A percentile compares a stretch with the other conserved stretches of the same genome.
These are phyloP conservation scores for Orbilia oligospora DNA, from an alignment of 2,329 filamentous ascomycete species.

Conservation along the genomic window DNA sequence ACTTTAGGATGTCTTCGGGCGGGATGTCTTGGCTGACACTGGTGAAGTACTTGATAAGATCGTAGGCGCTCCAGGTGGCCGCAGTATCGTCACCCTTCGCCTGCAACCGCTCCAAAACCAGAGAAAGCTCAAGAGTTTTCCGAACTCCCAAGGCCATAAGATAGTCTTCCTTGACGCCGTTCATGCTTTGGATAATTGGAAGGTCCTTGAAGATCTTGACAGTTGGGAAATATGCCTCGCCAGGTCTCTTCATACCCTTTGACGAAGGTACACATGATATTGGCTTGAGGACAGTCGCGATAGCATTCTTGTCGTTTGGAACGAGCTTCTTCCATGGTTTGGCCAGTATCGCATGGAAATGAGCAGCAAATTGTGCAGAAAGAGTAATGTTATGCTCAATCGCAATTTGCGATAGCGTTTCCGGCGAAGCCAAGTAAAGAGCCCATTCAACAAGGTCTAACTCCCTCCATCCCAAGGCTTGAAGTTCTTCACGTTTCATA, in stretches of 20 bases:
- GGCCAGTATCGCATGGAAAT: constrained; percentile 83
- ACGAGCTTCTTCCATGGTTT: constrained; percentile 91
- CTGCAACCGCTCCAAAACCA: constrained; percentile 90
- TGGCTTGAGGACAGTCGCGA: constrained; percentile 76
- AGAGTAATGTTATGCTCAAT: constrained; percentile 79
- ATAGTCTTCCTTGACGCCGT: constrained; percentile 91
- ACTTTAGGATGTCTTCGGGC: constrained; percentile 80
- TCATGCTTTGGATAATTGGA: constrained; percentile 81
- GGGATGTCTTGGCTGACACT: constrained; percentile 93
- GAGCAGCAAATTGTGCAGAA: constrained; percentile 80
- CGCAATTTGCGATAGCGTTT: constrained; percentile 72
- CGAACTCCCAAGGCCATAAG: constrained; percentile 85
- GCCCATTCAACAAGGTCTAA: constrained; percentile 90
- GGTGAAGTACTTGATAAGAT: constrained; percentile 92
- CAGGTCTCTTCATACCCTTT: constrained; percentile 85
- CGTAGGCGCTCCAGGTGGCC: constrained; percentile 87
- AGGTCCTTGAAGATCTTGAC: constrained; percentile 96
- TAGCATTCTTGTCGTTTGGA: constrained; percentile 75
- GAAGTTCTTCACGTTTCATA: constrained; percentile 77
- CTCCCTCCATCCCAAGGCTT: constrained; percentile 87
- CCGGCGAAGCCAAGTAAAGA: constrained; percentile 78
- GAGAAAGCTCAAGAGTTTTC: constrained; percentile 93
- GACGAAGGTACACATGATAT: constrained; percentile 90
- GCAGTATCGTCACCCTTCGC: constrained; percentile 68
- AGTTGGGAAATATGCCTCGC: constrained; percentile 90